Percentiles rank a stretch among this genome's conserved stretches.
phyloP scores from a whole-genome alignment of 176 grass and related monocot genomes.

The Panicum miliaceum region DNA sequence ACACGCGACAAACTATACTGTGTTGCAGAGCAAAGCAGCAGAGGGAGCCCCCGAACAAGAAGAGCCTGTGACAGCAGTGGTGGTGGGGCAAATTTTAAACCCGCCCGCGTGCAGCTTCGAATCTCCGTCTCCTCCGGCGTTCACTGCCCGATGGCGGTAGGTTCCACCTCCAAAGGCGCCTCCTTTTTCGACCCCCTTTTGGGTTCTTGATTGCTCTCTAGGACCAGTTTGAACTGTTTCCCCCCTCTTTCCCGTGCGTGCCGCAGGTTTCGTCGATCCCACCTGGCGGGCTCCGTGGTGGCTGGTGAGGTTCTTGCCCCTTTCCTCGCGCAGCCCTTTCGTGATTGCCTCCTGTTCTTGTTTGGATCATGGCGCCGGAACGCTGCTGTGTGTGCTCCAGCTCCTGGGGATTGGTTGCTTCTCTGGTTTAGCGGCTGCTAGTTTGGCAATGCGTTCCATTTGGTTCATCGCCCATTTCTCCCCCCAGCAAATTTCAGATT shows the following conservation, averaged over 20 bases:
- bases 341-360: background rate
- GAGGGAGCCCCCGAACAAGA: background rate
- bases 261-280: conserved; percentile 17
- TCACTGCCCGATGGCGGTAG: conserved; percentile 31
- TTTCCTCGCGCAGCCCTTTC: background rate
- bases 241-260: background rate
- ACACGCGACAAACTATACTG: conserved; percentile 22
- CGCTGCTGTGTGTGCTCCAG: background rate
- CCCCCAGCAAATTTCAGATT: background rate
- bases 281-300: conserved; percentile 19
- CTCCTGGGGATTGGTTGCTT: conserved; percentile 15
- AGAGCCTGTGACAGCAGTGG: conserved; percentile 7
- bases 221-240: conserved; percentile 24
- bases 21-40: background rate
- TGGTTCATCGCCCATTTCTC: background rate
- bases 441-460: background rate
- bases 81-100: conserved; percentile 16
- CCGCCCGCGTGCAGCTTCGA: conserved; percentile 34
- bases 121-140: conserved; percentile 46
- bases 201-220: conserved; percentile 25
- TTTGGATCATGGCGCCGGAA: conserved; percentile 23
- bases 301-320: conserved; percentile 1
- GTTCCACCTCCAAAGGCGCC: conserved; percentile 51
- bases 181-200: conserved; percentile 43
- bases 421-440: background rate